phyloP scores from a whole-genome alignment of 208 protist species.

The Acanthamoeba triangularis region DNA sequence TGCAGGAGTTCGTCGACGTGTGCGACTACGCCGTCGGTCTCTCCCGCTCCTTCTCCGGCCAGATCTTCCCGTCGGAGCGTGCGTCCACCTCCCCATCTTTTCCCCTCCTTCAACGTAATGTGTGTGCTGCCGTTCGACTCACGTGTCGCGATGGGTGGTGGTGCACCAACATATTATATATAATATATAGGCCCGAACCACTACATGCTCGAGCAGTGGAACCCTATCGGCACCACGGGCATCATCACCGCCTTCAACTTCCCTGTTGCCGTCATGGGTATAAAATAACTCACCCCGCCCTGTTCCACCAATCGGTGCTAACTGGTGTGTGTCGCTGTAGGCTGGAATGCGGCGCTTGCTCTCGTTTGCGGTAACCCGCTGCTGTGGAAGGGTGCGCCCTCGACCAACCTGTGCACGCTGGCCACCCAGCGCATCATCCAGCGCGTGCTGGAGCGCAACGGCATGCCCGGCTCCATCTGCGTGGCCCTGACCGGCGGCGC shows the following conservation, averaged over 20 bases:
- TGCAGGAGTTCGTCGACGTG: constrained; percentile 94
- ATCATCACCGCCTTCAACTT: constrained; percentile 94
- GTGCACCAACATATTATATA: too few relatives aligned
- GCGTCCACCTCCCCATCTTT: background rate
- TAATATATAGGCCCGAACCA: constrained; percentile 79
- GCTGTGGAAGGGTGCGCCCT: constrained; percentile 90
- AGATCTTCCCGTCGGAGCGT: constrained; percentile 89
- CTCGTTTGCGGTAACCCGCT: constrained; percentile 90
- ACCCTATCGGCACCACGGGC: constrained; percentile 91
- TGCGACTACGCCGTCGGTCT: constrained; percentile 93
- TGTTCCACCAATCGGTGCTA: too few relatives aligned
- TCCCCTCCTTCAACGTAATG: constrained; percentile 36
- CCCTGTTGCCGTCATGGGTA: constrained; percentile 89
- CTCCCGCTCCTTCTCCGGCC: constrained; percentile 84
- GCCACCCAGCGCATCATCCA: constrained; percentile 89
- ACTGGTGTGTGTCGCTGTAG: constrained; percentile 1
- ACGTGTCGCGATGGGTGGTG: too few relatives aligned
- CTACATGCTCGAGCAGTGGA: constrained; percentile 91
- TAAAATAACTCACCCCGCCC: background rate
- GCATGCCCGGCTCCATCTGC: constrained; percentile 83
- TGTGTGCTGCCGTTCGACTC: background rate
- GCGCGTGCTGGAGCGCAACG: constrained; percentile 88
- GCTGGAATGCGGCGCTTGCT: constrained; percentile 91
- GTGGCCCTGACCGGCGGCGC: constrained; percentile 83
- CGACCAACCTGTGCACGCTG: constrained; percentile 87